Base-by-base conservation (phyloP, 768 basidiomycete genomes). In the Pleurotus eryngii region DNA sequence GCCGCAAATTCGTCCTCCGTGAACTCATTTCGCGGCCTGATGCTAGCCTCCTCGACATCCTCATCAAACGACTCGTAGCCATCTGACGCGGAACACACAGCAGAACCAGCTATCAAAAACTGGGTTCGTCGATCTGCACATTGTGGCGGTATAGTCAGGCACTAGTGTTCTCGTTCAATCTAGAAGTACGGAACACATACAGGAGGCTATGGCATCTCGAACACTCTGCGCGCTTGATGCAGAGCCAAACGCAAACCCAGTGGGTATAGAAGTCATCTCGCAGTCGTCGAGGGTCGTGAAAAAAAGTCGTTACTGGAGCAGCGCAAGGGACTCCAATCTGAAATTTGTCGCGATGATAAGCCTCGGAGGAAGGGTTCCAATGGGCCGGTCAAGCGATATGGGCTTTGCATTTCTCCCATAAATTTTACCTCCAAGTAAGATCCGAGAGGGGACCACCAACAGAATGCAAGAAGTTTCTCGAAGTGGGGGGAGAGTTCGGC, bases 111-210 rank as follows among this genome's bases (percentile, higher is more conserved):
- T 40, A 82, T 75, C 9, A 89, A 78, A 64, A 81, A 86, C 65
- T 89, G 87, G 6, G 86, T 75, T 27, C 89, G 81, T 55, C 82
- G 83, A 67, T 90, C 89, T 90, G 61, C 17, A 59, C 57, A 55
- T 17, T 35, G 30, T 11, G 30, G 30, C 27, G 20, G n/a, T 42
- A 57, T 9, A 37, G 49, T 60, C 26, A 55, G 46, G 43, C 24
- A 35, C 30, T 9, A 11, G 30, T 11, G 8, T 58, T 15, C 24
- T 40, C 46, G 42, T 45, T 22, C n/a, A 45, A 7, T 45, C 42
- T 5, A 11, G 42, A n/a, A 45, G 42, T 14, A n/a, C 56, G 35
- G 59, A 49, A 26, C 4, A 69, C 80, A 66, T 61, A 84, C 86
- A 87, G 14, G 86, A 86, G 17, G 79, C 76, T 15, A 88, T 80